Evolutionary conservation across 179 eudicot species (phyloP).

Genomic region (Pouteria campechiana): DNA sequence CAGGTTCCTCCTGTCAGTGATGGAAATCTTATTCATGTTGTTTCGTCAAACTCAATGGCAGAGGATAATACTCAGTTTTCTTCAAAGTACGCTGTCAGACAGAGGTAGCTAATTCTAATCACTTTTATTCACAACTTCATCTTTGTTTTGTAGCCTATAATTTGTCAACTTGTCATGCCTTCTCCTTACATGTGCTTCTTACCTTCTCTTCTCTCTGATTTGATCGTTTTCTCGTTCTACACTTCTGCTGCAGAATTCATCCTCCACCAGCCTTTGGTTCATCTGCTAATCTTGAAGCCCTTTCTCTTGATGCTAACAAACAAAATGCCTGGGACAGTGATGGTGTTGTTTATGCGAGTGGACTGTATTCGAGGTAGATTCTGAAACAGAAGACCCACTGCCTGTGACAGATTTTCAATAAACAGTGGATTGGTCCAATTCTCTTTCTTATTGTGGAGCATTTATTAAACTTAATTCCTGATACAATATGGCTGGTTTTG

Average conservation of each 20-base stretch:
- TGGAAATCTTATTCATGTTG: constrained; percentile 22
- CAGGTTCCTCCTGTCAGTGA: constrained; percentile 48
- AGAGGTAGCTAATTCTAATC: constrained; percentile 12
- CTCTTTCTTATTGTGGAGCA: no score
- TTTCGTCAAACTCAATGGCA: constrained; percentile 9
- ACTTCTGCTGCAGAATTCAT: constrained; percentile 27
- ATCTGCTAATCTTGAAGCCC: constrained; percentile 87
- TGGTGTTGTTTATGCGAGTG: constrained; percentile 22
- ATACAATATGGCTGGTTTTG: no score
- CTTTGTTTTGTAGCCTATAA: not conserved
- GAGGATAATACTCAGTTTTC: constrained; percentile 22
- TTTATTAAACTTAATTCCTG: no score
- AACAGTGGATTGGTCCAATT: no score
- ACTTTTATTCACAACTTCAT: not conserved
- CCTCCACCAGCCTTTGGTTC: constrained; percentile 97
- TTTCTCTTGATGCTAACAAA: constrained; percentile 69
- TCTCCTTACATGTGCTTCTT: no score
- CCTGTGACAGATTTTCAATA: no score
- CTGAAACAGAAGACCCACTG: no score
- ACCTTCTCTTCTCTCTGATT: not conserved
- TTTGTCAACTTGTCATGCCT: no score
- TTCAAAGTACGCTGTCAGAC: constrained; percentile 10
- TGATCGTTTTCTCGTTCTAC: constrained; percentile 2
- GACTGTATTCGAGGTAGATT: constrained; percentile 41
- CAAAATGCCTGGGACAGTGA: constrained; percentile 44